Evolutionary conservation across 2,329 filamentous ascomycete species (phyloP), one percentile per base, ranked within the genome.

Genomic region (Colletotrichum paranaense): DNA sequence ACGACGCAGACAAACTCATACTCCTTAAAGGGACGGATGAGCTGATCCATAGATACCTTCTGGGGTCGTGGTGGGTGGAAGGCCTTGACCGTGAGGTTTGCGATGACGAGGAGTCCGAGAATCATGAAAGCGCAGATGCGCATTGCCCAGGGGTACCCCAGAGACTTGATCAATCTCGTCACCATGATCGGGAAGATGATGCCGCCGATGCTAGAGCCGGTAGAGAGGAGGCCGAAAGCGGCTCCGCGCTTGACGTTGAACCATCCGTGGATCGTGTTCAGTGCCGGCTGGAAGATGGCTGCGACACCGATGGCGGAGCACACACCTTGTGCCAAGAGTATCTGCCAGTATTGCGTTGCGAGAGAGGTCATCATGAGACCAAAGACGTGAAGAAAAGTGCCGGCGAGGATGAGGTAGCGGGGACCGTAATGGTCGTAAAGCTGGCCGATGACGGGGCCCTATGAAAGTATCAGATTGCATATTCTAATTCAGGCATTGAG

Each of bases 381-480:
- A 67, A 92, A 88, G 19, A 92, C 86, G 68, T 91, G 88, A 42
- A 91, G 78, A 65, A 91, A 80, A 0, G 84, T 86, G 19, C 90
- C 90, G 14, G 79, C 78, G 1, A 90, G 42, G 1, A 92, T 78
- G 0, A 93, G 81, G 59, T 82, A 86, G 32, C 87, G 86, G 0
- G 92, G 90, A 0, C 92, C 92, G 69, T 90, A 88, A 68, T 84
- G 88, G 77, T 94, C 92, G 76, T 88, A 93, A 0, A 92, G 70
- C 38, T 85, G 87, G 2, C 92, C 92, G n/a, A 91, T 86, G 8
- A 93, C 76, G 0, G 91, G 90, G 0, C 91, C 91, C 75, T 87
- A 24, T 5, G 8, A 6, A 80, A 30, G 3, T 30, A 19, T 65
- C 2, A 65, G 52, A 22, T 49, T n/a, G 9, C 19, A 49, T 22